Base-by-base conservation (phyloP, 768 basidiomycete species). In the Kockovaella imperatae region DNA sequence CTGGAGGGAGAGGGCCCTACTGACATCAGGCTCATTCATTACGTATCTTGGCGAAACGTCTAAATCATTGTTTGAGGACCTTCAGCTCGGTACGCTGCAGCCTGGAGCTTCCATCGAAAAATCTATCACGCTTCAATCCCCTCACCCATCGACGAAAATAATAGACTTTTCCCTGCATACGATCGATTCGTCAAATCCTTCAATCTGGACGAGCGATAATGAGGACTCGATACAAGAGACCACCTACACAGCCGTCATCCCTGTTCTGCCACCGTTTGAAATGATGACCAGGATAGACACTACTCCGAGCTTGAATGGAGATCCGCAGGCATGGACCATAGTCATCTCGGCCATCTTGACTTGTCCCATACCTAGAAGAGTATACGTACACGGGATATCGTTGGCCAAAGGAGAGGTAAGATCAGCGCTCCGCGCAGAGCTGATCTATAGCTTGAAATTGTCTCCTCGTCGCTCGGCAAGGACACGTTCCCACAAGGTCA, bases 91-190 rank as follows among this genome's bases (percentile, higher is more conserved):
- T 13, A 64, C 70, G 1, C 67, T 93, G 17, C 55, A 73, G 1
- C 80, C 85, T 0, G 82, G 83, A 1, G 75, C 74, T 1, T 78
- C 74, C 29, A 74, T 74, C 2, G 55, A 75, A 40, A 87, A 84
- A 67, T 82, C 80, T 7, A 63, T 96, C 30, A 74, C 77, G 57
- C 73, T 93, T 29, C 70, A 75, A 32, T 81, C 78, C 56, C 74
- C 76, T 0, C 83, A 77, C 1, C 73, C 78, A 1, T 86, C 84
- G 1, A 79, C 84, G 44, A 78, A 88, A 35, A 76, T 80, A 35
- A 69, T 95, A 45, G 90, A 95, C 62, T 74, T 93, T 29, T 89
- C 87, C 0, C 73, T 91, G 29, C 83, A 82, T 47, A 75, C 74
- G 4, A 15, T 50, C 20, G 53, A 60, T 2, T 17, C 54, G 5